Percentiles rank a stretch among this genome's conserved stretches.
Evolutionary conservation across 352 stramenopile genomes (phyloP).

Genomic region (Blastocystis hominis): DNA sequence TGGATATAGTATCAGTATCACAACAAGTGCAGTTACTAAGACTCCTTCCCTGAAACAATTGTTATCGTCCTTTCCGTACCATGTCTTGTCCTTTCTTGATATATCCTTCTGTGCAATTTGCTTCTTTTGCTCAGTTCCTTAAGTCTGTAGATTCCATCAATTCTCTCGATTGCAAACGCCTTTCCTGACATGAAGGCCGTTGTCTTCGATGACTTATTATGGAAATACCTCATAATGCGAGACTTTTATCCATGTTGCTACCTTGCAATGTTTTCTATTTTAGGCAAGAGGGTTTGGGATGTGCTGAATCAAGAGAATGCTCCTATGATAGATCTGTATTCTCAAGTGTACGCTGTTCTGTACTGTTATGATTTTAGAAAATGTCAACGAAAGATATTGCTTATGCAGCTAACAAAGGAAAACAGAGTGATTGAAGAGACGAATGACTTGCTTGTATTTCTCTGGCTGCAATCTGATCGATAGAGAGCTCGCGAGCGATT

Average conservation of each 20-base stretch:
- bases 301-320: background rate
- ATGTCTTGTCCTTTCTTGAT: slow-evolving; percentile 10
- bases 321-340: background rate
- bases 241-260: slow-evolving; percentile 32
- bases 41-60: background rate
- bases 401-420: slow-evolving; percentile 2
- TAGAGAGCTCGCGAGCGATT: slow-evolving; percentile 22
- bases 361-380: background rate
- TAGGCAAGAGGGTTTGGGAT: slow-evolving; percentile 21
- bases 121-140: background rate
- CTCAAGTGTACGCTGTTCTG: background rate
- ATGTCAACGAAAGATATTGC: background rate
- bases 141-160: background rate
- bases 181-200: background rate
- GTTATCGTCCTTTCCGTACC: background rate
- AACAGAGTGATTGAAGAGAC: background rate
- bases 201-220: background rate
- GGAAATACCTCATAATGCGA: slow-evolving; percentile 10
- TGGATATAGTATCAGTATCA: background rate
- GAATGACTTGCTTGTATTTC: background rate
- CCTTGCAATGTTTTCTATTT: background rate
- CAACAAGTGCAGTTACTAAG: background rate
- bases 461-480: background rate
- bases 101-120: slow-evolving; percentile 1
- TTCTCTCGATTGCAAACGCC: background rate